A percentile compares a stretch with the other conserved stretches of the same genome.
phyloP scores from a whole-genome alignment of 768 basidiomycete species.

The Macrolepiota fuliginosa region DNA sequence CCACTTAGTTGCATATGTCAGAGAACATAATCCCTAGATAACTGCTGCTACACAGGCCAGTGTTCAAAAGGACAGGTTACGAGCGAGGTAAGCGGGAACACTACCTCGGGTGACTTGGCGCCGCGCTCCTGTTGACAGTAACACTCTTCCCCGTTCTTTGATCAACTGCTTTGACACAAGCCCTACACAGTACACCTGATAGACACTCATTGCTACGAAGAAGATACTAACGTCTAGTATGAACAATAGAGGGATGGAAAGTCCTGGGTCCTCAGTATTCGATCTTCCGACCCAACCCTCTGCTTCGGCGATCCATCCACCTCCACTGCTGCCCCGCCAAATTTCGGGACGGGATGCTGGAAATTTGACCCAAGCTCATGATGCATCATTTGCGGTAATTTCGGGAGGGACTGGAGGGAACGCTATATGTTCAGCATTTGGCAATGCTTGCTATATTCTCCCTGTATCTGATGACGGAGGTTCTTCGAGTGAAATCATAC shows the following conservation, averaged over 20 bases:
- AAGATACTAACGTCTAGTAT: neutral
- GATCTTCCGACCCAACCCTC: slow-evolving; percentile 57
- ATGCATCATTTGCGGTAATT: slow-evolving; percentile 65
- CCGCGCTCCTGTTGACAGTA: neutral
- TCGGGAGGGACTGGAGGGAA: slow-evolving; percentile 97
- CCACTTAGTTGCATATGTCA: neutral
- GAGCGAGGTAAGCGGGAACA: neutral
- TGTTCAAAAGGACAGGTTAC: too few species aligned
- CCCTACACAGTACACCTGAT: neutral
- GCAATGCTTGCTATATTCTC: slow-evolving; percentile 74
- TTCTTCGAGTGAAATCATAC: slow-evolving; percentile 91
- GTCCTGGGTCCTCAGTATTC: slow-evolving; percentile 73
- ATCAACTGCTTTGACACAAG: neutral
- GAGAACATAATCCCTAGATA: too few species aligned
- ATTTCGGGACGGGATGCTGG: neutral
- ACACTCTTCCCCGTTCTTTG: neutral
- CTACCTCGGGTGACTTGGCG: neutral
- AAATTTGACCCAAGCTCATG: neutral
- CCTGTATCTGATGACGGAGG: slow-evolving; percentile 97
- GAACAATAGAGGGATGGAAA: slow-evolving; percentile 28
- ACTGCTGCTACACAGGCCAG: too few species aligned
- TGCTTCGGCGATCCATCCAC: slow-evolving; percentile 9
- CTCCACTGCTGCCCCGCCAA: slow-evolving; percentile 6
- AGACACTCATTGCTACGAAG: neutral
- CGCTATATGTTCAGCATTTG: slow-evolving; percentile 84